Conservation (phyloP, 208 protist genomes). For the Tritrichomonas foetus region DNA sequence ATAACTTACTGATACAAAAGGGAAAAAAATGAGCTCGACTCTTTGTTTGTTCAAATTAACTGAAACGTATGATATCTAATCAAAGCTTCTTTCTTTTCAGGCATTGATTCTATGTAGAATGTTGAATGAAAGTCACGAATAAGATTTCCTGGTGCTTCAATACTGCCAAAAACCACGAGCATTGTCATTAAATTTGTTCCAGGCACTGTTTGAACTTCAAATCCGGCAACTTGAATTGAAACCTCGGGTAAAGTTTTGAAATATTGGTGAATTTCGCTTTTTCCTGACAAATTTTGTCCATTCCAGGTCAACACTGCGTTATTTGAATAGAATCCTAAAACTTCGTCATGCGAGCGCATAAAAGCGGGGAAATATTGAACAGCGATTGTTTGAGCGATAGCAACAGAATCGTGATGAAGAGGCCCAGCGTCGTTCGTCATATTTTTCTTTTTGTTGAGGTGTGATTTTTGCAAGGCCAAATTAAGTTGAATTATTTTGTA, state of each 20-base stretch:
- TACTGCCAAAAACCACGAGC: background rate
- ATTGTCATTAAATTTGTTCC: background rate
- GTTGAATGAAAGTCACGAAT: background rate
- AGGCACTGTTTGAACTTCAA: constrained; percentile 21
- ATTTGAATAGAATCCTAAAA: background rate
- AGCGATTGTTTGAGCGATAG: too few relatives aligned
- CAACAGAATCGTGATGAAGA: too few relatives aligned
- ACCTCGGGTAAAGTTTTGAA: background rate
- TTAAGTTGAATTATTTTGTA: too few relatives aligned
- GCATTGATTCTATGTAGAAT: background rate
- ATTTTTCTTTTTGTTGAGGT: too few relatives aligned
- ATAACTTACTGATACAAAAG: too few relatives aligned
- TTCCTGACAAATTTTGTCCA: background rate
- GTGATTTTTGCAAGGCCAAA: too few relatives aligned
- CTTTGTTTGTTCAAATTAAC: too few relatives aligned
- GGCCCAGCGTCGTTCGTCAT: too few relatives aligned
- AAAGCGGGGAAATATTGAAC: too few relatives aligned
- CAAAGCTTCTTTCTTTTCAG: background rate
- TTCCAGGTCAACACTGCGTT: background rate
- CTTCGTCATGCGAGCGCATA: background rate
- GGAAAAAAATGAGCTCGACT: too few relatives aligned
- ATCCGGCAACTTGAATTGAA: background rate
- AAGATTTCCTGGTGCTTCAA: background rate
- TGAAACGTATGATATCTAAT: background rate
- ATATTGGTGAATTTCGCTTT: background rate